Evolutionary conservation across 352 stramenopile genomes (phyloP).

Genomic region (Lagenidium sp.): DNA sequence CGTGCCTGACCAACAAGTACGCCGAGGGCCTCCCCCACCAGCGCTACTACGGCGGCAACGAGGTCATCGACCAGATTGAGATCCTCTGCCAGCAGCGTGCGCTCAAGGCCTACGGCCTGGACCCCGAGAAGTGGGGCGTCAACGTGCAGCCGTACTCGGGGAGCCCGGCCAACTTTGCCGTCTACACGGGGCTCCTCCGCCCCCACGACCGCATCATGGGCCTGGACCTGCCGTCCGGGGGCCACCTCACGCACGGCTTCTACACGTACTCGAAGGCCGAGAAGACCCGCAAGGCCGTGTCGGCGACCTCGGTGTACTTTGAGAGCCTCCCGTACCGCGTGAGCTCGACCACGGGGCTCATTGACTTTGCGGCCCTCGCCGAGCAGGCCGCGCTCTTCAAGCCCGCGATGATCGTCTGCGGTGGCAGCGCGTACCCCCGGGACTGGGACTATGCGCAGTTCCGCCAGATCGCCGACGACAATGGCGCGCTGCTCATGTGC

Average conservation of each 20-base stretch:
- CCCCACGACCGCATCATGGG: constrained; percentile 99
- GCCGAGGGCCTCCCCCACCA: constrained; percentile 93
- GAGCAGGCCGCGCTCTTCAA: constrained; percentile 95
- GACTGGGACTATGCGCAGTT: constrained; percentile 98
- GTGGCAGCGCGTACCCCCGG: constrained; percentile 96
- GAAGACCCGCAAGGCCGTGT: constrained; percentile 96
- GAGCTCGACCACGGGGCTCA: constrained; percentile 90
- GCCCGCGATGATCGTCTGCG: constrained; percentile 96
- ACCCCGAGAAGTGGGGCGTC: constrained; percentile 94
- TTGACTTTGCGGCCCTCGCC: constrained; percentile 96
- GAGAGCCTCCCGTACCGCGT: constrained; percentile 98
- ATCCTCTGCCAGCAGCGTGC: constrained; percentile 95
- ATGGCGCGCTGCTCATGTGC: constrained; percentile 96
- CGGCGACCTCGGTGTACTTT: constrained; percentile 99
- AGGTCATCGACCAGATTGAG: constrained; percentile 99
- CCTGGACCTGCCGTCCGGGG: constrained; percentile 96
- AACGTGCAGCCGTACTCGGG: constrained; percentile 98
- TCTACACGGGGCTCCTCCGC: constrained; percentile 96
- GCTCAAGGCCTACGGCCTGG: constrained; percentile 95
- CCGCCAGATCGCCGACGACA: constrained; percentile 97
- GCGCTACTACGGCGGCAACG: constrained; percentile 99
- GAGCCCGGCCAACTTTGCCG: constrained; percentile 98
- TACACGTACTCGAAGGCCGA: constrained; percentile 97
- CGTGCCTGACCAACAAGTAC: constrained; percentile 99
- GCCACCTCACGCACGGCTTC: constrained; percentile 98